Evolutionary conservation across 192 early-diverging fungal genomes (phyloP).

Genomic region (Rhizophagus prolifer): DNA sequence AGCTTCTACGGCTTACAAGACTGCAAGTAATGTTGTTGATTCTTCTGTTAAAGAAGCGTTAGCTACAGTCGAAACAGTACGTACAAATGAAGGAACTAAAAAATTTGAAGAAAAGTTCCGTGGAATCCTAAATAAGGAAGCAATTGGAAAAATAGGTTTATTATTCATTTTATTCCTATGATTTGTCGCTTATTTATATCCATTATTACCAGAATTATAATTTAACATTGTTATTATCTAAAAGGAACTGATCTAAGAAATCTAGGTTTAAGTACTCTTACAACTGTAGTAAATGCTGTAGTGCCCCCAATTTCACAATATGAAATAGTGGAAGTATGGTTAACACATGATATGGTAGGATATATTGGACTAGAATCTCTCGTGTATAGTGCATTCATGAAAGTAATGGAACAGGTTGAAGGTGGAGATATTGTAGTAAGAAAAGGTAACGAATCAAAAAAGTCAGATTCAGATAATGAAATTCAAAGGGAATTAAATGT

Average conservation of each 20-base stretch:
- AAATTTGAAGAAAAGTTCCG: slow-evolving; percentile 55
- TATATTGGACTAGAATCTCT: slow-evolving; percentile 55
- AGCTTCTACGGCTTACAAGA: slow-evolving; percentile 58
- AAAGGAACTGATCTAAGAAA: slow-evolving; percentile 52
- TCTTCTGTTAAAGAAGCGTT: slow-evolving; percentile 43
- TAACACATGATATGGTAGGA: slow-evolving; percentile 56
- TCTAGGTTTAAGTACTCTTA: slow-evolving; percentile 46
- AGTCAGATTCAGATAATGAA: slow-evolving; percentile 33
- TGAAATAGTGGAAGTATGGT: slow-evolving; percentile 60
- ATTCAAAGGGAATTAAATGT: slow-evolving; percentile 50
- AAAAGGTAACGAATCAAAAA: slow-evolving; percentile 37
- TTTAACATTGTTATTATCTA: slow-evolving; percentile 1
- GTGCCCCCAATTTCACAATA: slow-evolving; percentile 61
- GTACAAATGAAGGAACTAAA: slow-evolving; percentile 38
- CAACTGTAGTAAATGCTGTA: slow-evolving; percentile 54
- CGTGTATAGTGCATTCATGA: slow-evolving; percentile 54
- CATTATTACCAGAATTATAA: background rate
- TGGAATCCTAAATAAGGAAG: slow-evolving; percentile 55
- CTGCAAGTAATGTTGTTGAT: slow-evolving; percentile 50
- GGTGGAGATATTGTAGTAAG: slow-evolving; percentile 57
- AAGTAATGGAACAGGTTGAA: slow-evolving; percentile 61
- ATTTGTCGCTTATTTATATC: background rate
- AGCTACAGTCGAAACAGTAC: slow-evolving; percentile 47
- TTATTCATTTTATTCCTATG: background rate
- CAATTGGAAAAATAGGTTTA: slow-evolving; percentile 59